Evolutionary conservation across 108 stramenopile species (phyloP), one percentile per base, ranked within the genome.

Genomic region (Halocafeteria seosinensis): DNA sequence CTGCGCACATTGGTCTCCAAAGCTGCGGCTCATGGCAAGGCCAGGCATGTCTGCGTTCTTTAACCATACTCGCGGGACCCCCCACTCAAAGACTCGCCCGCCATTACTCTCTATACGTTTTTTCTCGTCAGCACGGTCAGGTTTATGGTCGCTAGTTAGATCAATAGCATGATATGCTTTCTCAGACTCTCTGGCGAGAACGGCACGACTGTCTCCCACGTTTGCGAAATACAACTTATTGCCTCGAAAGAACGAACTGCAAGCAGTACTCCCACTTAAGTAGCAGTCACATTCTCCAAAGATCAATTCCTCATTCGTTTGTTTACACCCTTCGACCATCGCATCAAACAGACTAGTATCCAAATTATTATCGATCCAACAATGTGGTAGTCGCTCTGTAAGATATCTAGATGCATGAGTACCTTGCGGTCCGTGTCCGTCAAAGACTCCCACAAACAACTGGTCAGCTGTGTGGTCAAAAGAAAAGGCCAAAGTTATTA

Each of bases 1-100:
- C 66, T 87, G 85, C 25, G 89, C 88, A 1, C 88, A 89, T 62
- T 90, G 83, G 83, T 95, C 94, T 17, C 94, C 94, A 66, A 95
- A 87, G 24, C 87, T 87, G 32, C 94, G 76, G 6, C 85, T 81
- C 87, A 95, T 88, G 68, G 91, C 90, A 53, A 95, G 65, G 17
- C 67, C 61, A 8, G 51, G 64, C 64, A 65, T 42, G 64, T 71
- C 64, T 1, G 50, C 64, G 34, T 62, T 34, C 24, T 21, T 12
- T 6, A 53, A 33, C 64, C 63, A 58, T 25, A 71, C 70, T 27
- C 55, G 55, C 1, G 33, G 71, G 36, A 76, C 75, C 62, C 74
- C 73, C 34, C 73, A 75, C 38, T 71, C 75, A 13, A 64, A 70
- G 28, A 78, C 73, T 25, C 61, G 71, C 26, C 71, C 79, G 17